Percentiles rank a stretch among this genome's conserved stretches.
Evolutionary conservation across 2,329 filamentous ascomycete genomes (phyloP).

Genomic region (Xylariaceae sp.): DNA sequence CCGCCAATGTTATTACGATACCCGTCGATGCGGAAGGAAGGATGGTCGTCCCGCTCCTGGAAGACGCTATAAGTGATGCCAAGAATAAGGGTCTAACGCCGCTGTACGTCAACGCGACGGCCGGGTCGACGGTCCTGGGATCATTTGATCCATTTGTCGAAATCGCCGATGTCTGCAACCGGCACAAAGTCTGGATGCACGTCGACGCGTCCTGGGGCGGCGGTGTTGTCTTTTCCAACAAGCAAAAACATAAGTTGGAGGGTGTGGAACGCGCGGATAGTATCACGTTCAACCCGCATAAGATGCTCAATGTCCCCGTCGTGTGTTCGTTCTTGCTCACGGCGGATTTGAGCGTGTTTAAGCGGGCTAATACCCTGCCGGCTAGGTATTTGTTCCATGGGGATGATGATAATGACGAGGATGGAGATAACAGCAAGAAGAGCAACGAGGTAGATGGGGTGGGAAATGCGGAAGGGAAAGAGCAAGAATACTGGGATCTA

Average conservation of each 20-base stretch:
- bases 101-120: slow-evolving; percentile 93
- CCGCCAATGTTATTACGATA: slow-evolving; percentile 66
- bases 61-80: slow-evolving; percentile 57
- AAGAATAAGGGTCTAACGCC: slow-evolving; percentile 69
- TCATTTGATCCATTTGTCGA: slow-evolving; percentile 77
- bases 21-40: slow-evolving; percentile 68
- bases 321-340: slow-evolving; percentile 88
- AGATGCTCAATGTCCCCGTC: slow-evolving; percentile 89
- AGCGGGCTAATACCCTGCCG: slow-evolving; percentile 77
- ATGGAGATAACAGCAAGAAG: slow-evolving; percentile 19
- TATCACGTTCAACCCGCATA: slow-evolving; percentile 89
- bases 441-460: too few species aligned
- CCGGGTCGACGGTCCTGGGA: slow-evolving; percentile 88
- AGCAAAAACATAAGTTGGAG: slow-evolving; percentile 60
- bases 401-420: slow-evolving; percentile 37
- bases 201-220: slow-evolving; percentile 92
- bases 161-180: slow-evolving; percentile 66
- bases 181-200: slow-evolving; percentile 81
- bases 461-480: neutral
- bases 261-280: slow-evolving; percentile 75
- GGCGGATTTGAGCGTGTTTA: slow-evolving; percentile 71
- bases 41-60: slow-evolving; percentile 66
- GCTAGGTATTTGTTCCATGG: slow-evolving; percentile 83
- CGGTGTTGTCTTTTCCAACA: slow-evolving; percentile 66
- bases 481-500: slow-evolving; percentile 72